Evolutionary conservation across 2,329 filamentous ascomycete species (phyloP), one percentile per base, ranked within the genome.

Genomic region (Fusarium longipes): DNA sequence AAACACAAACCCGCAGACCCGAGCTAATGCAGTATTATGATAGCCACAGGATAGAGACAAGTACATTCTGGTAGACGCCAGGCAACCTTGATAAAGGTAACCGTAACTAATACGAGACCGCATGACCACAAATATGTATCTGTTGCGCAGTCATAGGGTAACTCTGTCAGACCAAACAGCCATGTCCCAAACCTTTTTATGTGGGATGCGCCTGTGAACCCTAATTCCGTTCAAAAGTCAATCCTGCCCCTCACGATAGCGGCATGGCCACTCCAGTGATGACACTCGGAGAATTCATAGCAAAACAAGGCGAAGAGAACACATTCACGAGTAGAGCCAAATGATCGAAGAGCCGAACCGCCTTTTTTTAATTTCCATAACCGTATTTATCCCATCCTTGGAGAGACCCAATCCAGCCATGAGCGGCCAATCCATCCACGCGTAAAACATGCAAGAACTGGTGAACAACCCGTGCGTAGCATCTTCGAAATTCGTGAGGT

Each of bases 401-500:
- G 62, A 70, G 66, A 71, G 71, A 68, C 72, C 70, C 56, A 72
- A 68, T 66, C 73, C 71, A 74, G 70, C 73, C 73, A 73, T 73
- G 72, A 73, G 67, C 70, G 70, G 57, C 70, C 69, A 71, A 75
- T 75, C 73, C 75, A 71, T 68, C 65, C 72, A 75, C 70, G 75
- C 73, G 70, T 54, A 57, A 66, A 67, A 73, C 74, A 69, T 74
- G 72, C 59, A 69, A 75, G 71, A 74, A 72, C 68, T 69, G 72
- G 67, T 71, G 68, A 74, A 73, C 71, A 73, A 73, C 70, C 73
- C 68, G 70, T 70, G 68, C 73, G 67, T 70, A 73, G 65, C 69
- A 74, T 76, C 76, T 75, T 70, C 74, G 72, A 75, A 76, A 75
- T 73, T 75, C 71, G 71, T 74, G 70, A 68, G 71, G 69, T 54